Percentiles rank a stretch among this genome's conserved stretches.
Evolutionary conservation across 2,329 filamentous ascomycete genomes (phyloP).

Genomic region (Aureobasidium vineae): DNA sequence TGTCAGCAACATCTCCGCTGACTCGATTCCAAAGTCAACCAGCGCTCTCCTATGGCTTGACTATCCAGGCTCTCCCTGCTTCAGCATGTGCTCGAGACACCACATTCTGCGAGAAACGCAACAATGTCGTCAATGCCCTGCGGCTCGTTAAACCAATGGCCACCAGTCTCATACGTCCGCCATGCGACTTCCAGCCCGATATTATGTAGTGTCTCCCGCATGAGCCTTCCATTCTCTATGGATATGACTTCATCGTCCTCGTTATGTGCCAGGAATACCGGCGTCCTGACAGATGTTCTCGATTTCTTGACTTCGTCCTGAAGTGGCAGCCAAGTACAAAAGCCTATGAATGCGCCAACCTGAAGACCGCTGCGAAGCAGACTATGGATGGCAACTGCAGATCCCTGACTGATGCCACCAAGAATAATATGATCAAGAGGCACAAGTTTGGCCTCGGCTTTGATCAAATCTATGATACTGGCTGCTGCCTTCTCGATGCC

Average conservation of each 20-base stretch:
- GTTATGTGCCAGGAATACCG: slow-evolving; percentile 31
- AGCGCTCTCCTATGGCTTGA: background rate
- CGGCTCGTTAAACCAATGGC: slow-evolving; percentile 33
- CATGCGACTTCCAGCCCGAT: slow-evolving; percentile 31
- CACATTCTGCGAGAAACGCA: slow-evolving; percentile 23
- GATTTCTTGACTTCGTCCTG: background rate
- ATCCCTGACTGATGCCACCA: slow-evolving; percentile 26
- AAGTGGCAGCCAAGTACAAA: slow-evolving; percentile 25
- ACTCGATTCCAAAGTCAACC: background rate
- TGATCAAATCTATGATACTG: slow-evolving; percentile 9
- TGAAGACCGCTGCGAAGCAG: background rate
- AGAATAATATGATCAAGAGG: slow-evolving; percentile 16
- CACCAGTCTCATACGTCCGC: slow-evolving; percentile 30
- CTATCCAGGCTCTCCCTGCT: background rate
- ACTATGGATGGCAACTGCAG: slow-evolving; percentile 12
- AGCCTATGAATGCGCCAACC: slow-evolving; percentile 16
- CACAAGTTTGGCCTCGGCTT: background rate
- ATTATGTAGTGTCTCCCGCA: slow-evolving; percentile 20
- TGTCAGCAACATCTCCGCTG: too few species aligned
- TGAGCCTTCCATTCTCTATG: slow-evolving; percentile 25
- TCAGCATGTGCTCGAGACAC: background rate
- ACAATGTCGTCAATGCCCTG: slow-evolving; percentile 32
- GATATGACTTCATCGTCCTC: slow-evolving; percentile 31
- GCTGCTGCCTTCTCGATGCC: background rate
- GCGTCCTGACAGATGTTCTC: slow-evolving; percentile 27